Evolutionary conservation across 495 filamentous ascomycete genomes (phyloP), one percentile per base, ranked within the genome.

Genomic region (Trichoderma erinaceum): DNA sequence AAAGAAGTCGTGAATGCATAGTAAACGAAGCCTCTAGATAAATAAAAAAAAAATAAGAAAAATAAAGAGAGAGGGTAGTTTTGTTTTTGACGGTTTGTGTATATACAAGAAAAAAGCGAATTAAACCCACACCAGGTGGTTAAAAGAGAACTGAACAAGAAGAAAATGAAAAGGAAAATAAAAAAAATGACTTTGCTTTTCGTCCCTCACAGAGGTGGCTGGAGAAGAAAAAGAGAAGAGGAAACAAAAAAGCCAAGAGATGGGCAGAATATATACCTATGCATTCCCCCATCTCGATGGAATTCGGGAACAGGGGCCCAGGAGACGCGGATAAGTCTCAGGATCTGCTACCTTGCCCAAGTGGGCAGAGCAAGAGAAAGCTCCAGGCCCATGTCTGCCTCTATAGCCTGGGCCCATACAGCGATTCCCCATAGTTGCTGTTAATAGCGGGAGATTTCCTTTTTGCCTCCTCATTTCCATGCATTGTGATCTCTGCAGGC

Each of bases 261-360:
- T 27, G 21, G 7, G 21, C n/a, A 48, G 13, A 11, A 61, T 61
- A 32, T 61, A 61, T 61, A 29, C 1, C 29, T 29, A 29, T 61
- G n/a, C 56, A 61, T 15, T 18, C 12, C 11, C 15, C 23, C 27
- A 16, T 61, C 23, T 13, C 13, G 56, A 61, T 61, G 56, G 56
- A 29, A 12, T 16, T 61, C 65, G 65, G 38, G n/a, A 21, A 15
- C 65, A 32, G 65, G 65, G 38, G 32, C 11, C 48, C 21, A 41
- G 43, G 35, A 46, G 64, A 65, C 64, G 64, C 29, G 64, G 35
- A 65, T 15, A 43, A 38, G 64, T 46, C 43, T 46, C 64, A 65
- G 64, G 11, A 32, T n/a, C 64, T 41, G 16, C 35, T 35, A 65
- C 21, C 58, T 23, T 63, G 25, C 29, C 29, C 29, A 29, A 29